phyloP scores from a whole-genome alignment of 768 basidiomycete species.

The Serendipita indica region DNA sequence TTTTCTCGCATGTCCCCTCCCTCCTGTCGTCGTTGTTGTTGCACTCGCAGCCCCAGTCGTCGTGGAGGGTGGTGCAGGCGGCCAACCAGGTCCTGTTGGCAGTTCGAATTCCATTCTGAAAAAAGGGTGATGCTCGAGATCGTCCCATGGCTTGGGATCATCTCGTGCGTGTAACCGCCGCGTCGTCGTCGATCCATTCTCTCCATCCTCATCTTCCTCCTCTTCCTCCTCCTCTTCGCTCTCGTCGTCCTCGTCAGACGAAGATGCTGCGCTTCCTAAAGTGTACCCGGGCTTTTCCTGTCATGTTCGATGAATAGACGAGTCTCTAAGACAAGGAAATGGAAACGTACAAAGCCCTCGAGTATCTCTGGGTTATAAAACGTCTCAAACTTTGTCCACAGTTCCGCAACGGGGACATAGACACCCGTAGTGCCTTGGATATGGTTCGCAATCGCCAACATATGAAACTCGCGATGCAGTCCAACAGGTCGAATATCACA shows the following conservation, averaged over 20 bases:
- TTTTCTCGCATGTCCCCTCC: background rate
- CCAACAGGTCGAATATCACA: constrained; percentile 74
- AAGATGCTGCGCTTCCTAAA: background rate
- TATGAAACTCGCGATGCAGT: constrained; percentile 68
- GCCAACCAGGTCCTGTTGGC: constrained; percentile 11
- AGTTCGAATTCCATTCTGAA: constrained; percentile 55
- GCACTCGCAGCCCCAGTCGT: background rate
- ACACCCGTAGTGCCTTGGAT: constrained; percentile 59
- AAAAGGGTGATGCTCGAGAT: constrained; percentile 52
- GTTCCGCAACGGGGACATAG: constrained; percentile 39
- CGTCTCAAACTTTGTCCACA: constrained; percentile 59
- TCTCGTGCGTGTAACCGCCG: background rate
- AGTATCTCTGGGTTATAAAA: constrained; percentile 66
- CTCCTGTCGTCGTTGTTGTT: background rate
- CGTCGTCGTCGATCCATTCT: background rate
- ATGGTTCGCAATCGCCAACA: constrained; percentile 55
- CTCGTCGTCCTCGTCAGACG: constrained; percentile 7
- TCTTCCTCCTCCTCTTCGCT: constrained; percentile 9
- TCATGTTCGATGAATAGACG: constrained; percentile 9
- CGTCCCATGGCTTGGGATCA: constrained; percentile 55
- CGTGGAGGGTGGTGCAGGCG: background rate
- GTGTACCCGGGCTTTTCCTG: constrained; percentile 29
- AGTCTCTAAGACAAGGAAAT: too few species aligned
- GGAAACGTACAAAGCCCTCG: constrained; percentile 46
- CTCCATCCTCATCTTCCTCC: background rate